Evolutionary conservation across 805 yeast genomes (phyloP), one percentile per base, ranked within the genome.

Genomic region (Cyberlindnera maclurae): DNA sequence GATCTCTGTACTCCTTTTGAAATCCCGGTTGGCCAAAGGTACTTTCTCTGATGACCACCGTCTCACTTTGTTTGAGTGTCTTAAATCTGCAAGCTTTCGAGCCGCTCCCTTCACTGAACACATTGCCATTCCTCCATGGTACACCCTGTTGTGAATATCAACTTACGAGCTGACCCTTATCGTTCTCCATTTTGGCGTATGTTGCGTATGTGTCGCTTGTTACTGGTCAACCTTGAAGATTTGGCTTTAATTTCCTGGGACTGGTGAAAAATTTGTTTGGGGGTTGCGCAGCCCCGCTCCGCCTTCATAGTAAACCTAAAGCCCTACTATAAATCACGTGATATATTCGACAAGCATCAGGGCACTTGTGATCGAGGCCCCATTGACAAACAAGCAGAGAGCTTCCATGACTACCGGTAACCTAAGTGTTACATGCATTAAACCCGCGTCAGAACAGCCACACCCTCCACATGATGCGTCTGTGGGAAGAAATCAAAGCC

Each of bases 81-180:
- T 20, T 20, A 5, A 20, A 20, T 20, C 5, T 20, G 24, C 24
- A 5, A 5, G 8, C 8, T 8, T 20, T 20, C 24, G 24, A 6
- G 24, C 5, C 24, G 5, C 24, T 8, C 5, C 12, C 11, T 29
- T 8, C 18, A 15, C 31, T 29, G n/a, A 11, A 15, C 13, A 11
- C 4, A 15, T 29, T 29, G 2, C 17, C 18, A 15, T 15, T 13
- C 12, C 8, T 15, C 17, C 31, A 29, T 6, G 15, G 18, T 29
- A 15, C 31, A 9, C 13, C 18, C 15, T 29, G 31, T 11, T 29
- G 31, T 29, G 12, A 27, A 13, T 27, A 12, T 27, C 29, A 59
- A 86, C 96, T 73, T 85, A 87, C 97, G 76, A 88, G 82, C 80
- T 88, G 95, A 74, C 98, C 97, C 79, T 86, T 88, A 73, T 93